Evolutionary conservation across 2,329 filamentous ascomycete species (phyloP), one percentile per base, ranked within the genome.

Genomic region (Fusarium bulbicola): DNA sequence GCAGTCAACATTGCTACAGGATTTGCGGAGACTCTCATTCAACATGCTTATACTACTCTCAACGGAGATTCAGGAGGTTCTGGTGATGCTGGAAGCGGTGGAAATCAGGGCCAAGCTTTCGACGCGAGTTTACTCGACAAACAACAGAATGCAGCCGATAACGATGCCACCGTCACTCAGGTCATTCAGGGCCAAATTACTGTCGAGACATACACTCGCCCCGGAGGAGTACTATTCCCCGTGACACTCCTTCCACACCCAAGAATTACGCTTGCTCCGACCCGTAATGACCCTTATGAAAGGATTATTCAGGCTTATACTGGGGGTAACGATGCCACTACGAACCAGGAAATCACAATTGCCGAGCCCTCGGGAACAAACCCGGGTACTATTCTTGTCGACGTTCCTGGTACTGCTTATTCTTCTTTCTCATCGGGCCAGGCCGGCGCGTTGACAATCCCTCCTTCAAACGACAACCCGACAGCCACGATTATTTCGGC

Each of bases 271-370:
- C 66, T 73, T 40, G 62, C 70, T 18, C 70, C 70, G 7, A 52
- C 63, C 6, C 60, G 62, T n/a, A 56, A 63, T 32, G 68, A 73
- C 32, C 70, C 70, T 26, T 73, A 72, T 46, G 36, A 68, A 39
- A 73, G 71, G 34, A 73, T 73, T 26, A 68, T 73, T 12, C 61
- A 71, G 39, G 66, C 70, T 36, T 73, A 73, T 37, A 74, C 70
- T 20, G 70, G 66, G 26, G 66, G 70, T 24, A 66, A 40, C 11
- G 58, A 67, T 42, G 67, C 70, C 5, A 64, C 72, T 24, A 62
- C 54, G 5, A 74, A 74, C 40, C 66, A 66, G 45, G 49, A 72
- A 52, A 74, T 70, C 24, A 74, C 70, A 40, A 70, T 72, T 7
- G 70, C 70, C 16, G 54, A 73, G 37, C 70, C 70, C 7, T 63